Evolutionary conservation across 176 grass and related monocot species (phyloP).

Genomic region (Oryza longistaminata): DNA sequence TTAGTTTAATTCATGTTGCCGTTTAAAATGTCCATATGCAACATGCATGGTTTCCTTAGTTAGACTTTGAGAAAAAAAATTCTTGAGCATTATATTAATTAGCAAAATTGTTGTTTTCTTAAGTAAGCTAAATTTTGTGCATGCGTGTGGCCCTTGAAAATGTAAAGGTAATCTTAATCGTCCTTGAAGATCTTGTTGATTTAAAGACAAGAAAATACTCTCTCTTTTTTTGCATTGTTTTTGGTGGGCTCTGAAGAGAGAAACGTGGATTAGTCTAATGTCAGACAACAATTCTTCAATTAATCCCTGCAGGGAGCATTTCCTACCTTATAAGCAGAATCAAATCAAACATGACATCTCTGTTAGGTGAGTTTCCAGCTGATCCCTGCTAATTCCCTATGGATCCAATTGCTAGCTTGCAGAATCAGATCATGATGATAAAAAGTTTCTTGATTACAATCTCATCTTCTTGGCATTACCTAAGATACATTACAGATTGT

Average conservation of each 20-base stretch:
- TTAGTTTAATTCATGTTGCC: background rate
- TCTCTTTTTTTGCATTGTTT: background rate
- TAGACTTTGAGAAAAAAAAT: background rate
- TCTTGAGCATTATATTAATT: background rate
- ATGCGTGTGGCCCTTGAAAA: background rate
- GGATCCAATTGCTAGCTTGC: slow-evolving; percentile 9
- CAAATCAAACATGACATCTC: slow-evolving; percentile 48
- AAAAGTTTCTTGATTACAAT: background rate
- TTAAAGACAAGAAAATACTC: background rate
- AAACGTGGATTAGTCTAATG: slow-evolving; percentile 42
- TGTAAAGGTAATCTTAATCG: background rate
- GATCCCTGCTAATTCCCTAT: background rate
- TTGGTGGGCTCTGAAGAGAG: background rate
- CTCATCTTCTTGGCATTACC: too few species aligned
- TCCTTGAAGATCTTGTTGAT: background rate
- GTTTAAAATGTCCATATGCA: background rate
- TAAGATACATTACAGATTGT: too few species aligned
- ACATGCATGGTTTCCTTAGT: background rate
- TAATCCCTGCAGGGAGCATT: background rate
- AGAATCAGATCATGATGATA: slow-evolving; percentile 26
- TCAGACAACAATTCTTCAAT: slow-evolving; percentile 27
- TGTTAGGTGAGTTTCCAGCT: slow-evolving; percentile 32
- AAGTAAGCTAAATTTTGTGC: background rate
- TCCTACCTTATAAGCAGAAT: slow-evolving; percentile 34
- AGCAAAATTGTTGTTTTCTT: too few species aligned